Evolutionary conservation across 208 protist genomes (phyloP), one percentile per base, ranked within the genome.

Genomic region (Trypanosoma lewisi): DNA sequence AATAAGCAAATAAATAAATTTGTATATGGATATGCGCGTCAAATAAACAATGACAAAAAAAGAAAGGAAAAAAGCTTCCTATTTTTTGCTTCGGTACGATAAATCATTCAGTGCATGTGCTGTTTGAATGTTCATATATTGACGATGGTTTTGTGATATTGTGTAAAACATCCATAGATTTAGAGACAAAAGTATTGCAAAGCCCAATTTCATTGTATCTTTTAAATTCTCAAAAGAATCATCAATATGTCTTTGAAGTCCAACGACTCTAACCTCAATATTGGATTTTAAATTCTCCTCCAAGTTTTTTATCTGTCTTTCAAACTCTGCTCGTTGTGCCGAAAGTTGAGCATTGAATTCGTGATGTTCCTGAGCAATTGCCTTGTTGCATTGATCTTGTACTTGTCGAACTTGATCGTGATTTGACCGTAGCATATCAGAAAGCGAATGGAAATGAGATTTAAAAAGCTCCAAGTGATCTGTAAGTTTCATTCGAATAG

Each of bases 81-180:
- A 56, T 65, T 65, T 65, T 55, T 50, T 36, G 11, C 2, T 39
- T 67, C 17, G 61, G 2, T 19, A 41, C 11, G 34, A 28, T 31
- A 34, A 8, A 50, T 44, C 33, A 61, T 42, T 30, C 31, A 59
- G 6, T 19, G 11, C 31, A 17, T 63, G 53, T 53, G 48, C 34
- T 2, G 47, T 51, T 44, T 44, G 33, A 56, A 28, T 33, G 25
- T 58, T 48, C 42, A 71, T 51, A 36, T 56, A 37, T 41, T 71
- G 65, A 44, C 65, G 65, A 57, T 71, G 65, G 59, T 71, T 71
- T 63, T 71, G 65, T 27, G 58, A 58, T 36, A 71, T 59, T 11
- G 65, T 71, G 34, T 71, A 71, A 63, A 73, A 73, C 60, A 73
- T 59, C 67, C 58, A 73, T 33, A 73, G 27, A 59, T 73, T 73